A percentile compares a stretch with the other conserved stretches of the same genome.
phyloP scores from a whole-genome alignment of 306 rosid species.

The Glycine soja region DNA sequence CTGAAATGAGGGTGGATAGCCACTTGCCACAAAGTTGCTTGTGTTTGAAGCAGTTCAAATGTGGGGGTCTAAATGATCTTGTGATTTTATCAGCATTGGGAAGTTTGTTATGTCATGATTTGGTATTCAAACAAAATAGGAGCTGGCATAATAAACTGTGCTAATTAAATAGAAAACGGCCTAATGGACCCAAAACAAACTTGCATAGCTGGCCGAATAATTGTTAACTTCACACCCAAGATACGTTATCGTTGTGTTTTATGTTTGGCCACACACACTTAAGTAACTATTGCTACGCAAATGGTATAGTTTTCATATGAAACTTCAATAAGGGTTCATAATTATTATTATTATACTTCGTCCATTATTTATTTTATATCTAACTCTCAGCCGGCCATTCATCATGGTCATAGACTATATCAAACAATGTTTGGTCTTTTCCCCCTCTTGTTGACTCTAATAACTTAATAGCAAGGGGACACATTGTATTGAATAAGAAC shows the following conservation, averaged over 20 bases:
- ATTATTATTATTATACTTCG: conserved; percentile 2
- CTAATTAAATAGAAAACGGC: no score
- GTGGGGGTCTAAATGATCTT: conserved; percentile 20
- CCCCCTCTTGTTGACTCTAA: no score
- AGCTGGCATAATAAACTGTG: background rate
- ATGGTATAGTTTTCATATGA: background rate
- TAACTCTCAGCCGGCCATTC: background rate
- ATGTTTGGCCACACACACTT: conserved; percentile 5
- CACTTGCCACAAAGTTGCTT: conserved; percentile 4
- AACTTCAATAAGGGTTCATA: background rate
- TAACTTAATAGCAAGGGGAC: no score
- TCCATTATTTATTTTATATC: background rate
- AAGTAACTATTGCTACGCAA: background rate
- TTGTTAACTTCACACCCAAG: conserved; percentile 48
- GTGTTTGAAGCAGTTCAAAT: conserved; percentile 23
- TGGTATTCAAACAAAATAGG: conserved; percentile 14
- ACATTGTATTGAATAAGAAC: no score
- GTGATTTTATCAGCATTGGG: conserved; percentile 7
- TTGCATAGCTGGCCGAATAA: conserved; percentile 39
- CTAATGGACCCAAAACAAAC: conserved; percentile 30
- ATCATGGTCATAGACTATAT: background rate
- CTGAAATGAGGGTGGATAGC: conserved; percentile 1
- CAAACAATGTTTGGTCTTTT: background rate
- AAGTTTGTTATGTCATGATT: conserved; percentile 28
- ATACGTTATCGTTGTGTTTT: conserved; percentile 28